These are phyloP conservation scores for Ganoderma resinaceum DNA, from an alignment of 1,284 basidiomycete species.

Conservation along the genomic window DNA sequence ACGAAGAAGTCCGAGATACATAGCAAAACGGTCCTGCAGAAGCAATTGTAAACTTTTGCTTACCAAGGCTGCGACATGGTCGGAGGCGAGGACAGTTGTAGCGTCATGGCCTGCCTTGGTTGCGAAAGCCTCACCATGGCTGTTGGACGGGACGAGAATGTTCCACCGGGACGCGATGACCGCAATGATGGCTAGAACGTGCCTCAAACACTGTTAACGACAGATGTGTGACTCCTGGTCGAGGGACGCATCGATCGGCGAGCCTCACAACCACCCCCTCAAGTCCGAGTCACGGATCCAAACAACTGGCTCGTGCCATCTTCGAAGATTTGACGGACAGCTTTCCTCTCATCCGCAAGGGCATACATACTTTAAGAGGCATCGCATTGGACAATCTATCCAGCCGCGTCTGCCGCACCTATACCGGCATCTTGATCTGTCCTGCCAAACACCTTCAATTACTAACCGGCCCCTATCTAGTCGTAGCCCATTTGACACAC, in stretches of 20 bases:
- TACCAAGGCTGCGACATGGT: conserved; percentile 10
- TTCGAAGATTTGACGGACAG: background rate
- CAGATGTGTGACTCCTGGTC: background rate
- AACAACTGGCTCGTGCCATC: background rate
- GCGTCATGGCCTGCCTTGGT: conserved; percentile 6
- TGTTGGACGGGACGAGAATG: background rate
- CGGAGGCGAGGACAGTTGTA: conserved; percentile 5
- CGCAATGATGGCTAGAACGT: background rate
- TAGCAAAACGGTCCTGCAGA: background rate
- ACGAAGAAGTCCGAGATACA: background rate
- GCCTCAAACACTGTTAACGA: background rate
- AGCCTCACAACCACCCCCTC: background rate
- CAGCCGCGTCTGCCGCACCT: background rate
- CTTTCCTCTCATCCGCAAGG: background rate
- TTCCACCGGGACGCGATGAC: background rate
- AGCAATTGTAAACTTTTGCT: conserved; percentile 5
- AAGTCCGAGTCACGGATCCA: background rate
- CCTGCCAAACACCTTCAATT: background rate
- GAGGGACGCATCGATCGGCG: background rate
- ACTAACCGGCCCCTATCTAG: background rate
- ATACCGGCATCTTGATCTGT: background rate
- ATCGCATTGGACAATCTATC: background rate
- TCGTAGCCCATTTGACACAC: background rate
- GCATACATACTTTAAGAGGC: background rate
- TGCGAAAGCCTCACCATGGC: background rate